Evolutionary conservation across 768 basidiomycete genomes (phyloP), one percentile per base, ranked within the genome.

Genomic region (Boletus speciosus): DNA sequence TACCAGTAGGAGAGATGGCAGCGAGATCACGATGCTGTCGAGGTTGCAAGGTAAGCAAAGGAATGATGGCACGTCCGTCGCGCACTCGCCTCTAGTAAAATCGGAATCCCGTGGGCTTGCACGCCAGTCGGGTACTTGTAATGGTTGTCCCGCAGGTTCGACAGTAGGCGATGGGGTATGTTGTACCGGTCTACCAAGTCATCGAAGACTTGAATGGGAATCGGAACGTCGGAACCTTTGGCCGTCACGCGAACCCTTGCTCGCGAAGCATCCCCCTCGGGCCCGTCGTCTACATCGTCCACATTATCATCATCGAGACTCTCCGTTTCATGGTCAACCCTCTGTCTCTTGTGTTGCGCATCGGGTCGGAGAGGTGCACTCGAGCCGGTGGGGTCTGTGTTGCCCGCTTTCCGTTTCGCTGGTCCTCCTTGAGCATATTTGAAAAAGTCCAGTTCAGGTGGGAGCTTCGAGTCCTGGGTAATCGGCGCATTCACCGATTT

Each of bases 1-100:
- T 95, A 47, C 97, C 97, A 6, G 97, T 99, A 0, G 97, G 97
- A 1, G 97, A 97, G 19, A 98, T 89, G 29, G 95, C 96, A 49
- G 90, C 86, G 23, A 97, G 77, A 71, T 99, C 96, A 53, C 90
- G 84, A 56, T 76, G 77, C 91, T 91, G 54, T 29, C 23, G 38
- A 43, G 12, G 35, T 27, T 21, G 47, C 50, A 21, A 59, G 19
- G 7, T 38, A 31, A 23, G 8, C 21, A 10, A 11, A 49, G 12
- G 1, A 25, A 48, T 25, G 25, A 55, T 62, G 29, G 14, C 38
- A 46, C 16, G 35, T 12, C 3, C 45, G 11, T 45, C 36, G 36
- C 62, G 4, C 12, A 57, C 81, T 52, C 56, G 88, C 91, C 75
- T 92, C 83, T 36, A 94, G 71, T 49, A 95, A 71, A 59, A 93